Evolutionary conservation across 75 land plant genomes (phyloP), one percentile per base, ranked within the genome.

Genomic region (Larix kaempferi): DNA sequence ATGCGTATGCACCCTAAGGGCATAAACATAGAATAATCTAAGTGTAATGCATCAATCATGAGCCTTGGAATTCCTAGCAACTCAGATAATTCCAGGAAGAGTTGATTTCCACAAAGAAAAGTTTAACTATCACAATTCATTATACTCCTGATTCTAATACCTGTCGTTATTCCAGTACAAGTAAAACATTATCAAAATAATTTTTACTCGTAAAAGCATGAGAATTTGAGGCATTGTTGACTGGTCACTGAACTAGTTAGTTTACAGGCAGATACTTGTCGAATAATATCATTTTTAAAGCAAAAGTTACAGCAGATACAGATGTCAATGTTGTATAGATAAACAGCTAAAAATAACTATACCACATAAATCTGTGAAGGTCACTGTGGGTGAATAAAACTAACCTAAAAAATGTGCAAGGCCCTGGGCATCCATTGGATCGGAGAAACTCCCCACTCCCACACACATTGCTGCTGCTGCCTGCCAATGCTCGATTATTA

Each of bases 391-490:
- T 11, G 72, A 54, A 33, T 69, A 33, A 27, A 41, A 77, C 86
- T 60, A 52, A 95, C 98, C 99, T 78, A 96, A 89, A 80, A 96
- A 96, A 77, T 96, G 99, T 17, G 98, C 95, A 59, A 96, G 89
- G 6, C 99, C 99, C 73, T 96, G 95, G 14, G 98, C 99, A 82
- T 92, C 91, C 26, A 27, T 12, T 56, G 99, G 99, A 74, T 96
- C 99, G 27, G 89, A 80, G 79, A 94, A 94, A 82, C 98, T 94
- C 21, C 99, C 98, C 73, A 94, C 88, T 74, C 95, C 90, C n/a
- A 96, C 99, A 78, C 93, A 89, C 92, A 96, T 86, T 66, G 99
- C 98, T 21, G 93, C 99, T 11, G 99, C 99, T 64, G 99, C 99
- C 95, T 96, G 83, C 54, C 69, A 65, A 25, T 65, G 29, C 39